phyloP scores from a whole-genome alignment of 2,329 filamentous ascomycete genomes.

The Colletotrichum liaoningense region DNA sequence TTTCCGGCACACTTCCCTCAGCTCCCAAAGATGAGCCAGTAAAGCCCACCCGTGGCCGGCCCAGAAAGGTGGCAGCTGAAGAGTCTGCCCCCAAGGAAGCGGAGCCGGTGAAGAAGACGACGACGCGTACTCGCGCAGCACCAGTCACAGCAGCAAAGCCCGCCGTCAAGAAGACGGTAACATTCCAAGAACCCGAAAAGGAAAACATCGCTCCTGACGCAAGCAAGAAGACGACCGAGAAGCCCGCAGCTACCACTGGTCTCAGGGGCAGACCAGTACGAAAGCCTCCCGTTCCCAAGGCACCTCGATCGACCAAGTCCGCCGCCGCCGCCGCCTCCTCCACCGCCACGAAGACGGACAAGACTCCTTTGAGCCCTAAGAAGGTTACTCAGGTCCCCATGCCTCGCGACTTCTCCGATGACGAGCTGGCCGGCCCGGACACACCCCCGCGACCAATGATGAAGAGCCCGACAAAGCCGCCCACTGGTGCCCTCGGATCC shows the following conservation, averaged over 20 bases:
- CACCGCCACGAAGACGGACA: conserved; percentile 48
- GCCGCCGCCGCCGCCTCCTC: conserved; percentile 37
- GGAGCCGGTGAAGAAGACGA: conserved; percentile 37
- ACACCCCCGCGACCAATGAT: conserved; percentile 63
- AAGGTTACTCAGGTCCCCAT: conserved; percentile 70
- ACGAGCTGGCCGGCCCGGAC: conserved; percentile 67
- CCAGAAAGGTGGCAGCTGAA: conserved; percentile 50
- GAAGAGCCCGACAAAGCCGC: conserved; percentile 67
- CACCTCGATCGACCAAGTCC: conserved; percentile 43
- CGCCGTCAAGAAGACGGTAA: conserved; percentile 69
- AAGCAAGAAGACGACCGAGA: conserved; percentile 47
- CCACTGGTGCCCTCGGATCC: conserved; percentile 43
- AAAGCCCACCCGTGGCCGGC: conserved; percentile 56
- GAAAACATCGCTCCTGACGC: conserved; percentile 66
- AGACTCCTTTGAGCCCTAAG: conserved; percentile 71
- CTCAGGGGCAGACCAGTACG: conserved; percentile 59
- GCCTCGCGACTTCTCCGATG: conserved; percentile 65
- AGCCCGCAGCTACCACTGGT: conserved; percentile 45
- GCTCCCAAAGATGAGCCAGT: conserved; percentile 40
- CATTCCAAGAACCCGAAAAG: conserved; percentile 73
- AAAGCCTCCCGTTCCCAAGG: conserved; percentile 49
- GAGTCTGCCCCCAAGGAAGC: conserved; percentile 41
- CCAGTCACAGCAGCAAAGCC: conserved; percentile 51
- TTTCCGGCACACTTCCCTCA: conserved; percentile 38
- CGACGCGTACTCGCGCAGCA: conserved; percentile 42